Percentiles rank a stretch among this genome's conserved stretches.
Conservation (phyloP, 2,329 filamentous ascomycete genomes). For the Chaetomiaceae sp. region DNA sequence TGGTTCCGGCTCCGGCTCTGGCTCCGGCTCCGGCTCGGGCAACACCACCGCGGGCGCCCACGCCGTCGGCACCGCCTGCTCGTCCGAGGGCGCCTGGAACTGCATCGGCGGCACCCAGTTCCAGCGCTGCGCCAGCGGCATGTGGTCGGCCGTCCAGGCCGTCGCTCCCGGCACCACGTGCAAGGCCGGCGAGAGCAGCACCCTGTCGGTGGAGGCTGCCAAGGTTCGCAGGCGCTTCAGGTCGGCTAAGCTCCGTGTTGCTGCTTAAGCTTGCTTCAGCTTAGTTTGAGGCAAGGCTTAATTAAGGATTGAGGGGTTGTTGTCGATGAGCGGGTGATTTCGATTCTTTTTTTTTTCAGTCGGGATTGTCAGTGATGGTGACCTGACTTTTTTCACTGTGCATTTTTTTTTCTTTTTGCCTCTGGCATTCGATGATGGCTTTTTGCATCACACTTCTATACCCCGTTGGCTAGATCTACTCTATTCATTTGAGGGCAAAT, state of each 20-base stretch:
- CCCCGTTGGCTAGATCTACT: not conserved
- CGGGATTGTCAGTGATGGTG: too few species aligned
- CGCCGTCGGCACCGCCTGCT: conserved; percentile 43
- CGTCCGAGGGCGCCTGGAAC: conserved; percentile 46
- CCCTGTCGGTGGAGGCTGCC: conserved; percentile 9
- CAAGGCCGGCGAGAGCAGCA: conserved; percentile 32
- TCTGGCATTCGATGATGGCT: not conserved
- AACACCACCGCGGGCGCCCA: conserved; percentile 22
- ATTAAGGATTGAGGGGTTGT: not conserved
- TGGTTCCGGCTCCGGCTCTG: conserved; percentile 10
- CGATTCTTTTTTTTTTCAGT: not conserved
- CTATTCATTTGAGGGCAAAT: not conserved
- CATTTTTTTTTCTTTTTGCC: not conserved
- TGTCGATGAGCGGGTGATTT: not conserved
- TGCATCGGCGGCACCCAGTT: conserved; percentile 45
- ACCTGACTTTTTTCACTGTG: too few species aligned
- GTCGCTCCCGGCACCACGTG: conserved; percentile 46
- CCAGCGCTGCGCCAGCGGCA: conserved; percentile 49
- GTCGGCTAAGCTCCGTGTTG: conserved; percentile 6
- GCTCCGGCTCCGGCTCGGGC: conserved; percentile 9
- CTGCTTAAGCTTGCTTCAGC: not conserved
- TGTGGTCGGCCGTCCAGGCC: conserved; percentile 40
- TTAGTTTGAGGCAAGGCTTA: too few species aligned
- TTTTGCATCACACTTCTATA: conserved; percentile 7
- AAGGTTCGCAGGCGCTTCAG: not conserved